Percentiles rank a stretch among this genome's conserved stretches.
phyloP scores from a whole-genome alignment of 2,329 filamentous ascomycete species.

The Neonectria coccinea region DNA sequence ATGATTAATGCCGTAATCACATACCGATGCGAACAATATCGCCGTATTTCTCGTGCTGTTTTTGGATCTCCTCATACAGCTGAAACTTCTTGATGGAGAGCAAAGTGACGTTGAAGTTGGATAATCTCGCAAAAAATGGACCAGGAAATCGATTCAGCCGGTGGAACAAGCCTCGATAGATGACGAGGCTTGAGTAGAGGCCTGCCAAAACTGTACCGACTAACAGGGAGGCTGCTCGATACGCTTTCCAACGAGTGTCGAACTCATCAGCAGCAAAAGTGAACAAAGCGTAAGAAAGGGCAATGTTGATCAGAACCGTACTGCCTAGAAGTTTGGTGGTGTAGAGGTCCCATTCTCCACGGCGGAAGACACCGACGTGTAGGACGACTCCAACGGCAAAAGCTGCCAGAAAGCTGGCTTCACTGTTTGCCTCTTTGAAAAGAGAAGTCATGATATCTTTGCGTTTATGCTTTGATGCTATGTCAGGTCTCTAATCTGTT shows the following conservation, averaged over 20 bases:
- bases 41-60: conserved; percentile 25
- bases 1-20: neutral
- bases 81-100: conserved; percentile 9
- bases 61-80: conserved; percentile 26
- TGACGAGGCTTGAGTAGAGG: conserved; percentile 19
- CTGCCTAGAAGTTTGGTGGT: conserved; percentile 16
- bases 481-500: neutral
- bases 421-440: neutral
- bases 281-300: neutral
- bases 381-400: conserved; percentile 15
- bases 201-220: neutral
- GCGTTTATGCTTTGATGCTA: neutral
- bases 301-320: neutral
- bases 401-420: neutral
- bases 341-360: conserved; percentile 30
- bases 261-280: neutral
- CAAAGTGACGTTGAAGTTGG: conserved; percentile 25
- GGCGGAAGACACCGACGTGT: conserved; percentile 13
- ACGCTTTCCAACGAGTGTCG: neutral
- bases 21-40: conserved; percentile 34
- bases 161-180: conserved; percentile 29
- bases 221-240: neutral
- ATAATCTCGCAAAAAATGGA: conserved; percentile 21
- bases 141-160: conserved; percentile 27
- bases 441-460: neutral